These are phyloP conservation scores for Vigna angularis DNA, from an alignment of 306 rosid species.

Conservation along the genomic window DNA sequence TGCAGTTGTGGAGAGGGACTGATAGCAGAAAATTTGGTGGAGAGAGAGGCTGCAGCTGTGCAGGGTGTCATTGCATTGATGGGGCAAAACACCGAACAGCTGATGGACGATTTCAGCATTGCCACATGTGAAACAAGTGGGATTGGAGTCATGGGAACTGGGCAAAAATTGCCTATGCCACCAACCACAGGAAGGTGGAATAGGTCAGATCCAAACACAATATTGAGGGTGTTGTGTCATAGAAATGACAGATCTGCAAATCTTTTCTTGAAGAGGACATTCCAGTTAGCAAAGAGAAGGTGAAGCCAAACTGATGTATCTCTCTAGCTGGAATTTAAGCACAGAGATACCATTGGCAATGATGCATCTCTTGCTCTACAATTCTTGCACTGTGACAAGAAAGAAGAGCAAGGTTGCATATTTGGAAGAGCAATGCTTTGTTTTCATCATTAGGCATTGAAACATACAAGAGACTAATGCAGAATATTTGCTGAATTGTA, in stretches of 20 bases:
- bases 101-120: conserved; percentile 84
- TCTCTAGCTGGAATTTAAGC: conserved; percentile 38
- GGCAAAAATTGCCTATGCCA: conserved; percentile 81
- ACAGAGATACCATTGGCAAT: conserved; percentile 17
- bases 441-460: conserved; percentile 36
- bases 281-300: conserved; percentile 86
- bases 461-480: conserved; percentile 12
- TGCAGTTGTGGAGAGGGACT: conserved; percentile 85
- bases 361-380: conserved; percentile 14
- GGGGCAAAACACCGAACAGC: conserved; percentile 77
- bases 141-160: conserved; percentile 65
- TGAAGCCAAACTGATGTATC: conserved; percentile 35
- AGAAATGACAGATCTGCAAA: conserved; percentile 81
- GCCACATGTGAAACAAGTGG: conserved; percentile 79
- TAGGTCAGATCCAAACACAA: conserved; percentile 85
- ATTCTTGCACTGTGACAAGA: conserved; percentile 30
- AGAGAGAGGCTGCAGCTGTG: conserved; percentile 74
- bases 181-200: conserved; percentile 94
- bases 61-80: conserved; percentile 78
- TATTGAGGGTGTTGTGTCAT: conserved; percentile 84
- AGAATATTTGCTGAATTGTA: conserved; percentile 41
- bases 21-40: conserved; percentile 72
- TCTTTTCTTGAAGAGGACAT: conserved; percentile 79
- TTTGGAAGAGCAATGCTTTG: conserved; percentile 25
- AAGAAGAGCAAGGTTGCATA: conserved; percentile 1